Percentiles rank a stretch among this genome's conserved stretches.
phyloP scores from a whole-genome alignment of 768 basidiomycete species.

The Boletus rubroflammeus region DNA sequence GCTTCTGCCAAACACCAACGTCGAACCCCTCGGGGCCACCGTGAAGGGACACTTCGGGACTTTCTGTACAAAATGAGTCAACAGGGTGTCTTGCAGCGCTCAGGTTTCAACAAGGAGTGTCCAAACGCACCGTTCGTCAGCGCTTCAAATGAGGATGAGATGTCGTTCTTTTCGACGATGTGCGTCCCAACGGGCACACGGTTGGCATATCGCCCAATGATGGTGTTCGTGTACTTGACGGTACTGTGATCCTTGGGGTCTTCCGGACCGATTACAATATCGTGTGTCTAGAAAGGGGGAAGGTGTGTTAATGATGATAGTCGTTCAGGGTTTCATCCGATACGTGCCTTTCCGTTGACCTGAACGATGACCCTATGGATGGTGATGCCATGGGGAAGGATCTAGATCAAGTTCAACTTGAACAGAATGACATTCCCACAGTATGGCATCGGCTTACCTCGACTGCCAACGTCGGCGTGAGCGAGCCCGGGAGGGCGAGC shows the following conservation, averaged over 20 bases:
- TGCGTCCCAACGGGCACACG: conserved; percentile 62
- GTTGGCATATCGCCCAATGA: conserved; percentile 73
- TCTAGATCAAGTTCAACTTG: conserved; percentile 31
- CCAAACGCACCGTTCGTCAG: conserved; percentile 33
- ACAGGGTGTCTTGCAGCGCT: too few relatives aligned
- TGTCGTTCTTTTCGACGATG: conserved; percentile 49
- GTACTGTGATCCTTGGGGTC: conserved; percentile 51
- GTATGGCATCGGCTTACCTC: conserved; percentile 42
- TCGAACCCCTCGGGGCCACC: conserved; percentile 71
- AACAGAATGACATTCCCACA: conserved; percentile 2
- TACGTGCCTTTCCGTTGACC: conserved; percentile 55
- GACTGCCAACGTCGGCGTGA: conserved; percentile 57
- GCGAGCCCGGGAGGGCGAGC: conserved; percentile 46
- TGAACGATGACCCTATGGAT: conserved; percentile 66
- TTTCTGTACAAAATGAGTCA: conserved; percentile 36
- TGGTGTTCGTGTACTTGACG: conserved; percentile 69
- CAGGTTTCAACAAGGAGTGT: not conserved
- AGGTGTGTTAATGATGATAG: not conserved
- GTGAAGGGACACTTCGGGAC: conserved; percentile 60
- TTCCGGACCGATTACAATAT: conserved; percentile 74
- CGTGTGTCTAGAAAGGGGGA: conserved; percentile 52
- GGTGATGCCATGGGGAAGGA: conserved; percentile 65
- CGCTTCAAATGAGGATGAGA: conserved; percentile 45
- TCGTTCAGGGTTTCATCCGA: not conserved
- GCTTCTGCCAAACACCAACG: conserved; percentile 46